Evolutionary conservation across 257 asterid genomes (phyloP).

Genomic region (Coffea eugenioides): DNA sequence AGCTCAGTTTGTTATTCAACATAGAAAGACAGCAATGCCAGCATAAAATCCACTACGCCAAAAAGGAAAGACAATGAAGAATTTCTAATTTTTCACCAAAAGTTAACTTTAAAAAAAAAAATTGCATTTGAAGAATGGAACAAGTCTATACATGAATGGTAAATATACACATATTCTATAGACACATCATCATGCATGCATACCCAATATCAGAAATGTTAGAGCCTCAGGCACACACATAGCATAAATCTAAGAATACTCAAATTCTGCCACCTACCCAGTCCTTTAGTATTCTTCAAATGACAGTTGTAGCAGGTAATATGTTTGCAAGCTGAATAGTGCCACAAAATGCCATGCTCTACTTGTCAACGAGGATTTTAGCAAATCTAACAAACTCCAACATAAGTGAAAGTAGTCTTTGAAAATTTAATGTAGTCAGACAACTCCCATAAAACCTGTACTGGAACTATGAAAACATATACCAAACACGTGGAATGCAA

Average conservation of each 20-base stretch:
- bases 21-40: neutral
- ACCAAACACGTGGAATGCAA: neutral
- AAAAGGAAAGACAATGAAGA: conserved; percentile 1
- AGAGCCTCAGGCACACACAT: neutral
- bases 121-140: neutral
- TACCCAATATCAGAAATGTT: neutral
- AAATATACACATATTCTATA: neutral
- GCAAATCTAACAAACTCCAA: neutral
- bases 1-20: conserved; percentile 13
- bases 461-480: neutral
- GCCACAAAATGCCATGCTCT: neutral
- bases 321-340: neutral
- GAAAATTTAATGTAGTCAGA: neutral
- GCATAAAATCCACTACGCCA: neutral
- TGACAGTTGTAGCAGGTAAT: neutral
- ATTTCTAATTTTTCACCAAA: neutral
- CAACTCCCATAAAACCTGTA: neutral
- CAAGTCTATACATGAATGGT: neutral
- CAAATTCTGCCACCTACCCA: neutral
- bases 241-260: neutral
- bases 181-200: neutral
- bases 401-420: neutral
- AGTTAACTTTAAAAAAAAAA: neutral
- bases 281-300: neutral
- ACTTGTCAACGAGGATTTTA: neutral